These are phyloP conservation scores for Colletotrichum falcatum DNA, from an alignment of 2,329 filamentous ascomycete genomes.

Conservation along the genomic window DNA sequence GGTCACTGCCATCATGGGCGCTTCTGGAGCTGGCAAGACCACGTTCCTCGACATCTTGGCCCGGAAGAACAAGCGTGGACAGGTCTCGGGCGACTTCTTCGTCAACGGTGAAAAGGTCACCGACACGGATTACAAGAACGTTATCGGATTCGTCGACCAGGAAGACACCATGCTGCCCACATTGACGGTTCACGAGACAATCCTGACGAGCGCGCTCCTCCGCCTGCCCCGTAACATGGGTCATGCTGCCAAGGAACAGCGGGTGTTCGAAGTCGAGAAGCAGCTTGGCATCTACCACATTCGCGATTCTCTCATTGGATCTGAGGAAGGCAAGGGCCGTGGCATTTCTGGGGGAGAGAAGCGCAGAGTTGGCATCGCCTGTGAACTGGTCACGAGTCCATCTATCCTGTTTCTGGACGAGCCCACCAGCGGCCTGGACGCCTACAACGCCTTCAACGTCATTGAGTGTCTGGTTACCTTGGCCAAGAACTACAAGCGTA, in stretches of 20 bases:
- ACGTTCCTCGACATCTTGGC: conserved; percentile 97
- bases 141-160: conserved; percentile 97
- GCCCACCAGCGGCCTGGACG: conserved; percentile 94
- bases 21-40: conserved; percentile 96
- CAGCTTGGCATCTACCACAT: conserved; percentile 96
- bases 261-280: conserved; percentile 92
- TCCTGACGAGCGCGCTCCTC: conserved; percentile 91
- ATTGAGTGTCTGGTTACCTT: conserved; percentile 95
- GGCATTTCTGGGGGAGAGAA: conserved; percentile 98
- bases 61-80: conserved; percentile 94
- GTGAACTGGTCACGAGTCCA: conserved; percentile 95
- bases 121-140: conserved; percentile 87
- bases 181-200: conserved; percentile 97
- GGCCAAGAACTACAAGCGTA: conserved; percentile 96
- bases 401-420: conserved; percentile 98
- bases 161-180: conserved; percentile 98
- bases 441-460: conserved; percentile 98
- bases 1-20: conserved; percentile 97
- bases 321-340: conserved; percentile 91
- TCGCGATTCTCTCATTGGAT: conserved; percentile 93
- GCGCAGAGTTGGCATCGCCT: conserved; percentile 94
- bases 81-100: conserved; percentile 83
- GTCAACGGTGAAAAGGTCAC: conserved; percentile 92
- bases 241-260: conserved; percentile 85
- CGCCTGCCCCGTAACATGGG: conserved; percentile 95